Evolutionary conservation across 176 grass and related monocot genomes (phyloP).

Genomic region (Hordeum marinum): DNA sequence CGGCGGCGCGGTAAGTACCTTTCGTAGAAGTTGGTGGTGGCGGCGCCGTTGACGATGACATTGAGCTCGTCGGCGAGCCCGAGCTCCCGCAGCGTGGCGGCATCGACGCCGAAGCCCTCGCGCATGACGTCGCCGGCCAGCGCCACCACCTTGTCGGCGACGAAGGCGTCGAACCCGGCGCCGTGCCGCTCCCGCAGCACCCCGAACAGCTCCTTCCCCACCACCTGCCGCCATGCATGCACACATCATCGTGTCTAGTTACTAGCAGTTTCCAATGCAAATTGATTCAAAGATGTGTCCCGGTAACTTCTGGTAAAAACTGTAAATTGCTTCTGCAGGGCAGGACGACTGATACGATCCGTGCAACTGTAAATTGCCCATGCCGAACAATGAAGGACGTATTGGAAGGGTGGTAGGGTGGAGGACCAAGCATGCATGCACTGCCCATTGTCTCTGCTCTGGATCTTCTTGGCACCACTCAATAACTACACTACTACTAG

Average conservation of each 20-base stretch:
- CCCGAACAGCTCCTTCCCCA: slow-evolving; percentile 67
- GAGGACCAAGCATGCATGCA: not conserved
- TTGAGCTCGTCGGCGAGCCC: slow-evolving; percentile 35
- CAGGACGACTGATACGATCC: not conserved
- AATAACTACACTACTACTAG: not conserved
- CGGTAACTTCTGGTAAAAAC: not conserved
- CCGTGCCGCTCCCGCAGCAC: slow-evolving; percentile 61
- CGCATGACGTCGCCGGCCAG: slow-evolving; percentile 62
- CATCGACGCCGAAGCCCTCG: slow-evolving; percentile 52
- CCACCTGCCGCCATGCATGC: slow-evolving; percentile 29
- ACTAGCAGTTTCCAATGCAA: no score
- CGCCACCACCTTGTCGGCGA: slow-evolving; percentile 45
- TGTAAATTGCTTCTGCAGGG: not conserved
- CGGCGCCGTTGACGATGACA: slow-evolving; percentile 67
- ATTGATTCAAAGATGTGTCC: not conserved
- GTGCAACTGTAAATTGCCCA: not conserved
- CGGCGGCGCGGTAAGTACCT: not conserved
- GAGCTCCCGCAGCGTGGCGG: slow-evolving; percentile 22
- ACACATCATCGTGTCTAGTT: no score
- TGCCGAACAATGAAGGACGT: not conserved
- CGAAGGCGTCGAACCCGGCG: slow-evolving; percentile 35
- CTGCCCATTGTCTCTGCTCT: not conserved
- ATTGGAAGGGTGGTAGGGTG: no score
- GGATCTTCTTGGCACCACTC: not conserved
- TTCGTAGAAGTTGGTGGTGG: slow-evolving; percentile 80